Evolutionary conservation across 352 stramenopile species (phyloP).

Genomic region (Pythium aristosporum): DNA sequence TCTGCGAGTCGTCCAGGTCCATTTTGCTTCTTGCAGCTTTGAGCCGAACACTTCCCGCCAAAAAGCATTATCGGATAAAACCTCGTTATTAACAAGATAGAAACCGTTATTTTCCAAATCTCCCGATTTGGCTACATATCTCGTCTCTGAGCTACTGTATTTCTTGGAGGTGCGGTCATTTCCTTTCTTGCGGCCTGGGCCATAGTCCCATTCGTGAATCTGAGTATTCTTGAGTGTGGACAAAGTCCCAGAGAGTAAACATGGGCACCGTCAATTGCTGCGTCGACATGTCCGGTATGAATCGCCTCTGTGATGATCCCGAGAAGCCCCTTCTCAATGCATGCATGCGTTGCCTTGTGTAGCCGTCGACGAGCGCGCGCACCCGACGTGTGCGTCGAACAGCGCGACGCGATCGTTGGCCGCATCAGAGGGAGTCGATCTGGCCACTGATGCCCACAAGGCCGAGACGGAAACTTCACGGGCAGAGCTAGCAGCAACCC

Average conservation of each 20-base stretch:
- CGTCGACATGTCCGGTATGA: conserved; percentile 8
- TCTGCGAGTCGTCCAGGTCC: conserved; percentile 28
- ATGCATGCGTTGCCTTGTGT: neutral
- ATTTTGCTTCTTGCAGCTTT: conserved; percentile 1
- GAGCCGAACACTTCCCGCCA: conserved; percentile 6
- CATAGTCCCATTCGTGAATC: neutral
- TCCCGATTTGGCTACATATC: conserved; percentile 8
- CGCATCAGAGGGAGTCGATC: neutral
- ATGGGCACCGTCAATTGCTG: conserved; percentile 28
- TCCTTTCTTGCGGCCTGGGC: neutral
- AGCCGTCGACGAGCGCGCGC: conserved; percentile 6
- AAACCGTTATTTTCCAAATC: neutral
- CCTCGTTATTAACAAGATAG: conserved; percentile 2
- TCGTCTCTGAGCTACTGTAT: neutral
- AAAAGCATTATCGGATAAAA: neutral
- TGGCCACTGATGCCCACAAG: neutral
- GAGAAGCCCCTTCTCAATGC: neutral
- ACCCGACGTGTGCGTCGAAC: neutral
- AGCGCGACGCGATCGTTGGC: neutral
- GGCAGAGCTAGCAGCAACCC: neutral
- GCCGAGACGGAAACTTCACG: neutral
- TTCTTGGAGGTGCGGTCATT: neutral
- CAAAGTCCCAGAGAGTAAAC: neutral
- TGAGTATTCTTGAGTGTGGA: neutral
- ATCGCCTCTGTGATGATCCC: conserved; percentile 1